These are phyloP conservation scores for Aphanoascus verrucosus DNA, from an alignment of 2,329 filamentous ascomycete species.

Conservation along the genomic window DNA sequence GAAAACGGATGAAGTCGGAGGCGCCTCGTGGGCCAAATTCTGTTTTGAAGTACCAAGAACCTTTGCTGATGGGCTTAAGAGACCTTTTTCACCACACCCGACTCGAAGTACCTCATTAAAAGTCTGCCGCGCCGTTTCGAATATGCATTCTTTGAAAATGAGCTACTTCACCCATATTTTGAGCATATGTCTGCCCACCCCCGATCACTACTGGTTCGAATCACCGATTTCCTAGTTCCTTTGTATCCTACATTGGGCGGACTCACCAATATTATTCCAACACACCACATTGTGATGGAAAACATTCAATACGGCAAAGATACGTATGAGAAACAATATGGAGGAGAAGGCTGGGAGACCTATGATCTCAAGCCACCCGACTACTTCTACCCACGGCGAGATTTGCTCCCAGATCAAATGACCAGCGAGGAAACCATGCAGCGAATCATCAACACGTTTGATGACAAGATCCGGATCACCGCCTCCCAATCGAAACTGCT, in stretches of 20 bases:
- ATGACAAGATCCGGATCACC: constrained; percentile 52
- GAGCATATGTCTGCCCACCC: constrained; percentile 52
- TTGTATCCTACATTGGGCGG: constrained; percentile 49
- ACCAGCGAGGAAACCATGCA: constrained; percentile 55
- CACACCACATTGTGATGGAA: constrained; percentile 69
- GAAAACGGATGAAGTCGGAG: background rate
- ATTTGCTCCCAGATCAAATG: constrained; percentile 54
- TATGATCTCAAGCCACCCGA: constrained; percentile 64
- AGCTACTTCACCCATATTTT: constrained; percentile 55
- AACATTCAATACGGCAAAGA: constrained; percentile 56
- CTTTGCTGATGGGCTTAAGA: constrained; percentile 19
- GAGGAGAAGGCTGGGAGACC: constrained; percentile 48
- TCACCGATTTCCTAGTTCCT: constrained; percentile 57
- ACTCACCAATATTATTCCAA: constrained; percentile 50
- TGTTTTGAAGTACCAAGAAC: background rate
- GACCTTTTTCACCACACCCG: constrained; percentile 59
- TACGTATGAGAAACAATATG: background rate
- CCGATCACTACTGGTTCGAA: constrained; percentile 55
- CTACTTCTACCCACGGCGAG: constrained; percentile 67
- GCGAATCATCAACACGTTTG: constrained; percentile 56
- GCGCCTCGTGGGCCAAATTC: background rate
- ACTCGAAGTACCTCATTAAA: constrained; percentile 60
- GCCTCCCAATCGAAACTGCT: constrained; percentile 47
- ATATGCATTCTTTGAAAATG: constrained; percentile 57
- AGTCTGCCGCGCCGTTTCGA: constrained; percentile 60